phyloP scores from a whole-genome alignment of 2,329 filamentous ascomycete genomes.

The Diaporthe nobilis region DNA sequence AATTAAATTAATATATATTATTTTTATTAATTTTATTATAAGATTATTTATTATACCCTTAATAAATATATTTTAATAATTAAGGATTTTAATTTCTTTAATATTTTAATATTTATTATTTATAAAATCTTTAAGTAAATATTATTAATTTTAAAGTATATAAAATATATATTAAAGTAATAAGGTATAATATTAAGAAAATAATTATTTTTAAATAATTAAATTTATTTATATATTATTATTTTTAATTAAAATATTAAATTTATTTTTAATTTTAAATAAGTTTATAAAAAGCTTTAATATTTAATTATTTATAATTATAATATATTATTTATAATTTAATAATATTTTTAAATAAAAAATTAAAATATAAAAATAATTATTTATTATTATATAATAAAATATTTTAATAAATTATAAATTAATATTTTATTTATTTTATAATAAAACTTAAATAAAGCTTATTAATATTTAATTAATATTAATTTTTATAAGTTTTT shows the following conservation, averaged over 20 bases:
- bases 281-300: not conserved
- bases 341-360: not conserved
- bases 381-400: not conserved
- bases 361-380: not conserved
- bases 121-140: not conserved
- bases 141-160: not conserved
- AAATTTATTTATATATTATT: too few relatives aligned
- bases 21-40: not conserved
- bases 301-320: not conserved
- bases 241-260: not conserved
- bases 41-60: not conserved
- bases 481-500: not conserved
- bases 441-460: not conserved
- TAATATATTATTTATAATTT: not conserved
- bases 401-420: too few relatives aligned
- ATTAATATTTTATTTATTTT: too few relatives aligned
- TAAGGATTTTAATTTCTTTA: not conserved
- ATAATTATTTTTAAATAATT: too few relatives aligned
- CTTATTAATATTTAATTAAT: not conserved
- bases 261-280: not conserved
- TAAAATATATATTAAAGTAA: too few relatives aligned
- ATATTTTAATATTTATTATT: not conserved
- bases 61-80: not conserved
- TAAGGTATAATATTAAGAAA: too few relatives aligned
- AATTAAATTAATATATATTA: not conserved